These are phyloP conservation scores for Ormosia semicastrata DNA, from an alignment of 306 rosid species.

Conservation along the genomic window DNA sequence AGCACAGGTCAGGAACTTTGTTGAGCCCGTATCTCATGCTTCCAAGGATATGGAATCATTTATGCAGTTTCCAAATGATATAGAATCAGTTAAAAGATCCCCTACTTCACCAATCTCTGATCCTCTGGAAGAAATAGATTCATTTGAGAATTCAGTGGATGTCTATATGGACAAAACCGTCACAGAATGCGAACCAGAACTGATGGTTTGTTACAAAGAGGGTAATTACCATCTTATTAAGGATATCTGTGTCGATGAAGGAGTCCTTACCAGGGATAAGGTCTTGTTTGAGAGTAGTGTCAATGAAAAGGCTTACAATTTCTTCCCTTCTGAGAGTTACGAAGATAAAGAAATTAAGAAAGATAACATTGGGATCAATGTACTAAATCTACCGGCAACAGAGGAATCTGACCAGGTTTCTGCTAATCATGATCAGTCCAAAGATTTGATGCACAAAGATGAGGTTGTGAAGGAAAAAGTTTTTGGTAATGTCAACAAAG, in stretches of 20 bases:
- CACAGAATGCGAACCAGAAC: constrained; percentile 62
- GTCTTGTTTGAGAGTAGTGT: constrained; percentile 38
- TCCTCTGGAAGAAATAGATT: constrained; percentile 26
- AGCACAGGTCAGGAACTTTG: constrained; percentile 17
- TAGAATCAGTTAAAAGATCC: constrained; percentile 28
- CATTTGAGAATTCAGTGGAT: constrained; percentile 35
- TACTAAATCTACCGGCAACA: constrained; percentile 21
- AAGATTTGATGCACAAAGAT: constrained; percentile 32
- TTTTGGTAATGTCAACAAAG: constrained; percentile 31
- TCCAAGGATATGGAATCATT: constrained; percentile 35
- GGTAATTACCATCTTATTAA: constrained; percentile 55
- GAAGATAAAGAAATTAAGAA: constrained; percentile 18
- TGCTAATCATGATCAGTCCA: constrained; percentile 15
- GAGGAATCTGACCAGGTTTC: constrained; percentile 37
- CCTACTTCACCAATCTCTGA: constrained; percentile 15
- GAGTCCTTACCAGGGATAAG: constrained; percentile 51
- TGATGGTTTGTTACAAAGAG: constrained; percentile 59
- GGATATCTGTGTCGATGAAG: constrained; percentile 83
- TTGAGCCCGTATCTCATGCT: constrained; percentile 40
- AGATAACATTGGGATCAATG: constrained; percentile 32
- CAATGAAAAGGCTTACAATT: constrained; percentile 41
- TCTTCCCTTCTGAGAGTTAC: constrained; percentile 26
- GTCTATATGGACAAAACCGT: constrained; percentile 54
- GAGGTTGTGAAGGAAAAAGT: constrained; percentile 19
- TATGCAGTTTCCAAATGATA: constrained; percentile 28